These are phyloP conservation scores for Globisporangium canariense DNA, from an alignment of 352 stramenopile genomes.

Conservation along the genomic window DNA sequence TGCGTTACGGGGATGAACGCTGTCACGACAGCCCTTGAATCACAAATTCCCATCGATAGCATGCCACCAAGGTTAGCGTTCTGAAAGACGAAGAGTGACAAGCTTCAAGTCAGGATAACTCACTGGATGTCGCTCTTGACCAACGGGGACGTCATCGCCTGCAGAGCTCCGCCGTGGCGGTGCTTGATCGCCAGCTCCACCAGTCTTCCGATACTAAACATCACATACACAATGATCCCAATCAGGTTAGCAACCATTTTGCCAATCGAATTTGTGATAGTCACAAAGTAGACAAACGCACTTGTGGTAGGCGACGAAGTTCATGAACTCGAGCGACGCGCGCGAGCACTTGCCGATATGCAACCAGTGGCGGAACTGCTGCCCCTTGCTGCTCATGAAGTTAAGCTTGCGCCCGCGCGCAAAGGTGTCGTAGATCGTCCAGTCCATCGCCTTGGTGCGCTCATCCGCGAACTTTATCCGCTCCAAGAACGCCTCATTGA, in stretches of 20 bases:
- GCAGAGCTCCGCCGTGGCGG: slow-evolving; percentile 49
- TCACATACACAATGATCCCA: background rate
- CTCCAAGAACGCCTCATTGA: slow-evolving; percentile 75
- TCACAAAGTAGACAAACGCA: slow-evolving; percentile 20
- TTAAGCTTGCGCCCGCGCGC: slow-evolving; percentile 76
- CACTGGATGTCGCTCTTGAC: slow-evolving; percentile 65
- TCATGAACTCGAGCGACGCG: slow-evolving; percentile 81
- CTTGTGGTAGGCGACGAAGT: slow-evolving; percentile 87
- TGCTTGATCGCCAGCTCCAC: slow-evolving; percentile 82
- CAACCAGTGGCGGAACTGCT: slow-evolving; percentile 72
- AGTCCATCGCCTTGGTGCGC: slow-evolving; percentile 79
- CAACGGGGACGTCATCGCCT: slow-evolving; percentile 45
- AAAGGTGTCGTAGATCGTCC: slow-evolving; percentile 79
- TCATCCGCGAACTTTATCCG: slow-evolving; percentile 84
- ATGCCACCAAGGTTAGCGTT: background rate
- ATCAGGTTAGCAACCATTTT: background rate
- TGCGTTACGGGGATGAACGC: background rate
- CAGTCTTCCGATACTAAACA: slow-evolving; percentile 64
- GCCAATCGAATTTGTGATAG: too few species aligned
- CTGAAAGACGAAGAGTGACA: background rate
- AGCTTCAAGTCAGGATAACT: slow-evolving; percentile 15
- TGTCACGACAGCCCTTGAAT: slow-evolving; percentile 7
- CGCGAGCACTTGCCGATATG: slow-evolving; percentile 55
- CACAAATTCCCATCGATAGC: background rate
- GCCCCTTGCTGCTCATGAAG: slow-evolving; percentile 75